Base-by-base conservation (phyloP, 2,329 filamentous ascomycete species). In the Rutstroemia sp. region DNA sequence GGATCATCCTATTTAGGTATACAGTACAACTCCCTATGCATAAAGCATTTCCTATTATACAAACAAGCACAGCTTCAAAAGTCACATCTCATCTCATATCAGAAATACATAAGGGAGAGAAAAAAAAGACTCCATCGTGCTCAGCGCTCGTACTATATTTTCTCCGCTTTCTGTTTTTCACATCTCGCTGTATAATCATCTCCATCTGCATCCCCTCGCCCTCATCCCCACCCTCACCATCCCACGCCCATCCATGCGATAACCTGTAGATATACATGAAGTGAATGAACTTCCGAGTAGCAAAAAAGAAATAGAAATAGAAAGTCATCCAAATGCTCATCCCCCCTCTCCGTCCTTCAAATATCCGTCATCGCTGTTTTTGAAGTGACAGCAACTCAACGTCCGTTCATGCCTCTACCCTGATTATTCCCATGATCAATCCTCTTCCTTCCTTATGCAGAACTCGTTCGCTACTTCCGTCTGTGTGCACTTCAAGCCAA, bases 221-320 rank as follows among this genome's bases (percentile, higher is more conserved):
- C 27, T 34, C 30, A 5, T 9, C 30, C 4, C 12, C 30, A 34
- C 51, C 48, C 25, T 38, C 25, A 54, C 6, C 7, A 25, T 27
- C 38, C 23, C 38, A 41, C 45, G 18, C 18, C 23, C 52, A 23
- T 54, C 9, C 52, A 44, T 55, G 46, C 53, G 49, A 50, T 44
- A 25, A 50, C 19, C 30, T 14, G 37, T 55, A 50, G 38, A 48
- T 55, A 8, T 55, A 55, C 46, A 55, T 37, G 53, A 45, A 50
- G 23, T 21, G 46, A 51, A 51, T 27, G 30, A 54, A 42, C 45
- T 30, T 18, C 38, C 18, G 27, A 41, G 30, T 42, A 54, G 52
- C 52, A 54, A 49, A 55, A 38, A 34, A 27, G 4, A 12, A 34
- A 34, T 10, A 12, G 12, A 34, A 34, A 34, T 34, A 34, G 10